Conservation (phyloP, 441 rosid genomes). For the Adansonia rubrostipa region DNA sequence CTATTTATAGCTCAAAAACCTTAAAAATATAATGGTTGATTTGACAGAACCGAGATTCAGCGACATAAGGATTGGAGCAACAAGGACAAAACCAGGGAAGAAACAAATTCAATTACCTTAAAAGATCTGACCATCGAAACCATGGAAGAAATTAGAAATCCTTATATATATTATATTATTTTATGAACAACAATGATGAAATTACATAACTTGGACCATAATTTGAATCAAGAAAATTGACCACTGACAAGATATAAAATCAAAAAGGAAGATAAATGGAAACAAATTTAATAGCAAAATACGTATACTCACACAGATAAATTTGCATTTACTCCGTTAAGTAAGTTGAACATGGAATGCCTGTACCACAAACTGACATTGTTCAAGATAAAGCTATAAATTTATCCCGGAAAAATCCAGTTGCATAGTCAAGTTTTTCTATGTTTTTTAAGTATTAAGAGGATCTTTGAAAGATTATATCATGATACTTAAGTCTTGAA, state of each 20-base stretch:
- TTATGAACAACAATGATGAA: not conserved
- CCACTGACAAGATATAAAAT: not conserved
- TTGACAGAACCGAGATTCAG: slow-evolving; percentile 61
- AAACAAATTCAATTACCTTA: slow-evolving; percentile 54
- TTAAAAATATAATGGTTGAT: slow-evolving; percentile 64
- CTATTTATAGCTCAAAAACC: slow-evolving; percentile 84
- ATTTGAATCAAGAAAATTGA: not conserved
- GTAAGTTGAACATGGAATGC: slow-evolving; percentile 34
- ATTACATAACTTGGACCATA: not conserved
- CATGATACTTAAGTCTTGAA: no score
- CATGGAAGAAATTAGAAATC: slow-evolving; percentile 26
- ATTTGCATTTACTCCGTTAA: slow-evolving; percentile 38
- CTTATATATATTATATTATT: not conserved
- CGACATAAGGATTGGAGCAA: slow-evolving; percentile 70
- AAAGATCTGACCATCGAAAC: slow-evolving; percentile 60
- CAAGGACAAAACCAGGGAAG: slow-evolving; percentile 54
- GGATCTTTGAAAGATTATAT: no score
- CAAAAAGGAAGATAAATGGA: not conserved
- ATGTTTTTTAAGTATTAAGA: no score
- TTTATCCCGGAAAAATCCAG: slow-evolving; percentile 62
- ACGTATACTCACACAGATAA: slow-evolving; percentile 35
- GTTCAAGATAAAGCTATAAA: slow-evolving; percentile 54
- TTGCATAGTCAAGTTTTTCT: not conserved
- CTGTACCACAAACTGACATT: slow-evolving; percentile 51
- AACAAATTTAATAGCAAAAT: not conserved